A percentile compares a stretch with the other conserved stretches of the same genome.
Conservation (phyloP, 192 early-diverging fungal species). For the Backusella morwellensis region DNA sequence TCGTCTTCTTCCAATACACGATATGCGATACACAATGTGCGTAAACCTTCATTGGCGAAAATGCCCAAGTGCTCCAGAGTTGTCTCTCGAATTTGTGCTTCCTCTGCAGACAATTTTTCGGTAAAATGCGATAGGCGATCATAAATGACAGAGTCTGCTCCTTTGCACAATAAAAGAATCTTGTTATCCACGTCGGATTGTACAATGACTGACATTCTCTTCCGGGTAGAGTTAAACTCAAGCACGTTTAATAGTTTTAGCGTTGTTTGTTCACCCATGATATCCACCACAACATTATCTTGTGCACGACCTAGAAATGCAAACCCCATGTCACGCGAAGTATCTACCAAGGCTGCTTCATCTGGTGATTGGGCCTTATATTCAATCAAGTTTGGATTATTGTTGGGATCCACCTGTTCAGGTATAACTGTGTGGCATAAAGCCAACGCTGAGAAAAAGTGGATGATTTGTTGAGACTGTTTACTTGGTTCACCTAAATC, state of each 20-base stretch:
- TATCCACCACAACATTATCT: conserved; percentile 65
- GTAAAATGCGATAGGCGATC: conserved; percentile 50
- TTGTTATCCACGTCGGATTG: conserved; percentile 54
- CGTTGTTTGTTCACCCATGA: conserved; percentile 64
- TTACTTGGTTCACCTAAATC: conserved; percentile 1
- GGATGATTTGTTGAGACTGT: conserved; percentile 10
- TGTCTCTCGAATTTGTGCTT: conserved; percentile 54
- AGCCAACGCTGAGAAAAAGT: conserved; percentile 59
- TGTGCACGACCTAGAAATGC: conserved; percentile 72
- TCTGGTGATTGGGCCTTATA: conserved; percentile 95
- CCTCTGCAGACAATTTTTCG: conserved; percentile 22
- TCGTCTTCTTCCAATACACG: conserved; percentile 47
- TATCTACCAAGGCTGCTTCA: conserved; percentile 86
- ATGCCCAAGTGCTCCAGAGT: conserved; percentile 77
- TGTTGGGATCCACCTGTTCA: conserved; percentile 39
- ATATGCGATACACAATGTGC: conserved; percentile 72
- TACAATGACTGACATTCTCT: conserved; percentile 93
- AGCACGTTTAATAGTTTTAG: conserved; percentile 68
- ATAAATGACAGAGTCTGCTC: conserved; percentile 90
- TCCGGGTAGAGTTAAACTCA: conserved; percentile 91
- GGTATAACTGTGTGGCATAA: conserved; percentile 68
- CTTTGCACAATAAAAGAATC: conserved; percentile 85
- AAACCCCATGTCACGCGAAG: conserved; percentile 82
- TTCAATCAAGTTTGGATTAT: conserved; percentile 51
- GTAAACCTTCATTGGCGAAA: conserved; percentile 79